Percentiles rank a stretch among this genome's conserved stretches.
phyloP scores from a whole-genome alignment of 2,329 filamentous ascomycete species.

The Botrytis paeoniae region DNA sequence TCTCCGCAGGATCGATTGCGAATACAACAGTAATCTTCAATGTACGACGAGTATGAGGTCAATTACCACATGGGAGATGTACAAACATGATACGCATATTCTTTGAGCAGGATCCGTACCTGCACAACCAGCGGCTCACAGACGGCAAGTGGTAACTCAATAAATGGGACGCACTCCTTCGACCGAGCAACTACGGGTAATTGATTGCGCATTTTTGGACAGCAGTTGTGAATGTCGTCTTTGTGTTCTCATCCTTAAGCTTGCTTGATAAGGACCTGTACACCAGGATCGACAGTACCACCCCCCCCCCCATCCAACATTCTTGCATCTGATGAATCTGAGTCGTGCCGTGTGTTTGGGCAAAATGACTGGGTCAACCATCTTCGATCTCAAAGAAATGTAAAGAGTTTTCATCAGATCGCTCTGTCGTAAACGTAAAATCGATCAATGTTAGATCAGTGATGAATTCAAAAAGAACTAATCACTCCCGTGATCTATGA shows the following conservation, averaged over 20 bases:
- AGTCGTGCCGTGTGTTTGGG: not conserved
- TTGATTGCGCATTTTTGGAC: not conserved
- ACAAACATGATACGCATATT: not conserved
- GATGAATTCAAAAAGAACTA: not conserved
- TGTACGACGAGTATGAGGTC: not conserved
- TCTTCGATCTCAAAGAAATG: not conserved
- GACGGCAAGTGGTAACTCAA: not conserved
- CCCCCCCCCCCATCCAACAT: not conserved
- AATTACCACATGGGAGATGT: not conserved
- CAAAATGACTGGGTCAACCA: too few relatives aligned
- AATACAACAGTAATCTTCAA: not conserved
- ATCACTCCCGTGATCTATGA: not conserved
- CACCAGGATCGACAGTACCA: not conserved
- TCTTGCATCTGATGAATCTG: not conserved
- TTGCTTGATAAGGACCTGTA: not conserved
- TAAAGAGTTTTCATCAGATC: not conserved
- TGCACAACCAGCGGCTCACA: not conserved
- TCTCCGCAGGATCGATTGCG: not conserved
- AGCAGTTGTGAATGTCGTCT: not conserved
- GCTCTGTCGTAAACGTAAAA: not conserved
- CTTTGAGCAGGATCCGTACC: too few relatives aligned
- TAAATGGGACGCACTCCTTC: not conserved
- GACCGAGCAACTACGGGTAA: not conserved
- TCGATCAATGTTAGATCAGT: not conserved
- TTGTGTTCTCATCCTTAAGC: not conserved